Conservation (phyloP, 73 alveolate genomes). For the Paramecium bursaria region DNA sequence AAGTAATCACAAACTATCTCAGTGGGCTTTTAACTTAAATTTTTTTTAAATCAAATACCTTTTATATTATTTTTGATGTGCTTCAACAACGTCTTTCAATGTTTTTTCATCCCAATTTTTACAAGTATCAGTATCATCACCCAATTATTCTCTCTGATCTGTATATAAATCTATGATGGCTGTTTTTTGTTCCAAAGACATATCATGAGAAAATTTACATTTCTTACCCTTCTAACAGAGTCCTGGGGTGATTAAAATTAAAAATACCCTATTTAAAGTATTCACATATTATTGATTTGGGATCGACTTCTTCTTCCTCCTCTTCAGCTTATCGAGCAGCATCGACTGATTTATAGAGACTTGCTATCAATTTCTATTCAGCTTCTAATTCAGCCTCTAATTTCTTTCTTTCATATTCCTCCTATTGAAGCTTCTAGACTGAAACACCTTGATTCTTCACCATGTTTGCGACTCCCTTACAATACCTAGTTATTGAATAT, state of each 20-base stretch:
- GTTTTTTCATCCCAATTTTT: constrained; percentile 63
- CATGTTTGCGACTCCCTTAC: constrained; percentile 67
- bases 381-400: constrained; percentile 85
- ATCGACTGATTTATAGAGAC: constrained; percentile 86
- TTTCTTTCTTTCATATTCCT: constrained; percentile 84
- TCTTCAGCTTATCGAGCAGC: constrained; percentile 77
- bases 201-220: constrained; percentile 94
- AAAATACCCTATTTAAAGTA: constrained; percentile 87
- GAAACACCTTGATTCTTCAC: constrained; percentile 18
- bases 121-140: constrained; percentile 65
- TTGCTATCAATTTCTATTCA: constrained; percentile 85
- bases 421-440: constrained; percentile 61
- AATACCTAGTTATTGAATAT: constrained; percentile 71
- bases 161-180: constrained; percentile 93
- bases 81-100: constrained; percentile 42
- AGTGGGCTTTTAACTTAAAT: constrained; percentile 40
- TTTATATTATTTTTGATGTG: constrained; percentile 35
- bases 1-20: constrained; percentile 78
- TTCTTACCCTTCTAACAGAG: constrained; percentile 93
- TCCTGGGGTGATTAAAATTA: constrained; percentile 56
- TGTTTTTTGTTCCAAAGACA: constrained; percentile 82
- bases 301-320: constrained; percentile 88
- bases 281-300: constrained; percentile 88
- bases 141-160: constrained; percentile 79
- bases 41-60: background rate